Conservation (phyloP, 2,329 filamentous ascomycete genomes). For the Iodosphaeria phyllophila region DNA sequence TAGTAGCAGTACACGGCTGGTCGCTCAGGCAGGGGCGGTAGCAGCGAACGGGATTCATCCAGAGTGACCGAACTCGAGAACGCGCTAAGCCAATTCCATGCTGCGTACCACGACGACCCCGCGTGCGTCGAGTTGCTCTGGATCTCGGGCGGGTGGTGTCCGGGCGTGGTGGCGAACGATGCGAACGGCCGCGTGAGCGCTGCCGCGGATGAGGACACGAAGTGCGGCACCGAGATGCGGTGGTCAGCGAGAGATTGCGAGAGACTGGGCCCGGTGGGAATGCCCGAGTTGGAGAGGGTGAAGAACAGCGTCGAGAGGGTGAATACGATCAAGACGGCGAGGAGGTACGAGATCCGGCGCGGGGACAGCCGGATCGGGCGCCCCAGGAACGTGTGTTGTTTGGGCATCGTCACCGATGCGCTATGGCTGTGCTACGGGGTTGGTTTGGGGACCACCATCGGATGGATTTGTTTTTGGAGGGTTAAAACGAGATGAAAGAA, state of each 20-base stretch:
- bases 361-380: slow-evolving; percentile 29
- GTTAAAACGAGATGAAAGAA: too few relatives aligned
- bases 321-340: slow-evolving; percentile 31
- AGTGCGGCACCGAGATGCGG: slow-evolving; percentile 28
- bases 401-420: slow-evolving; percentile 24
- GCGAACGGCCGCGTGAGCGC: slow-evolving; percentile 47
- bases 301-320: slow-evolving; percentile 34
- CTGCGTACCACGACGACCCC: slow-evolving; percentile 67
- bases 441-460: too few relatives aligned
- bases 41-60: slow-evolving; percentile 66
- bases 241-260: slow-evolving; percentile 26
- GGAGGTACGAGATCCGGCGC: slow-evolving; percentile 31
- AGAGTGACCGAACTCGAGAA: slow-evolving; percentile 68
- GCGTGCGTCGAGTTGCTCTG: slow-evolving; percentile 65
- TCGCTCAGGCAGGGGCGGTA: slow-evolving; percentile 55
- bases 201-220: slow-evolving; percentile 24
- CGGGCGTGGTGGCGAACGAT: too few relatives aligned
- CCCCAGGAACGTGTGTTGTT: slow-evolving; percentile 26
- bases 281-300: slow-evolving; percentile 26
- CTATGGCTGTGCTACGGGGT: too few relatives aligned
- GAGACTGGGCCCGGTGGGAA: slow-evolving; percentile 29
- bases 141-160: slow-evolving; percentile 51
- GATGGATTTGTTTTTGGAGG: too few relatives aligned
- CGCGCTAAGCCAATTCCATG: slow-evolving; percentile 80
- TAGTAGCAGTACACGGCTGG: slow-evolving; percentile 84